Conservation (phyloP, 176 grass and related monocot genomes). For the Aegilops bicornis region DNA sequence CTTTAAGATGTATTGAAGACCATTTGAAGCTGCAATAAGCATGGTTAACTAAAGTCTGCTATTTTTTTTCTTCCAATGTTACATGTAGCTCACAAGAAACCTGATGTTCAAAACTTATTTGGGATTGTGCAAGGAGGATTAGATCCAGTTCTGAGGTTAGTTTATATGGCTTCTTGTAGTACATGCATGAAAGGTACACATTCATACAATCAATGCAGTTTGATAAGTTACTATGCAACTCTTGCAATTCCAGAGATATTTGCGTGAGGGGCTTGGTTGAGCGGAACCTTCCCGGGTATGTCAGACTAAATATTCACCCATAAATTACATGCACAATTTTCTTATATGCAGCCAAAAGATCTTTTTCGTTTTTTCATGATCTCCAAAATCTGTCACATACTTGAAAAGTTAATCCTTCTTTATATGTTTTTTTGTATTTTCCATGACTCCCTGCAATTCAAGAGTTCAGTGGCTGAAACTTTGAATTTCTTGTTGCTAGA, state of each 20-base stretch:
- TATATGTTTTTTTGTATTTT: constrained; percentile 5
- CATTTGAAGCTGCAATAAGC: constrained; percentile 16
- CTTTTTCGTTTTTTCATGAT: constrained; percentile 6
- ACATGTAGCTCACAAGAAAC: constrained; percentile 92
- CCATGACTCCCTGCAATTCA: background rate
- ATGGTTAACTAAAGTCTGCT: constrained; percentile 23
- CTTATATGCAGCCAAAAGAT: background rate
- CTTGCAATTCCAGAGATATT: constrained; percentile 69
- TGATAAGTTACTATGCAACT: constrained; percentile 2
- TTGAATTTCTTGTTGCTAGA: constrained; percentile 44
- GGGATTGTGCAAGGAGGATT: constrained; percentile 99
- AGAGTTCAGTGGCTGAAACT: background rate
- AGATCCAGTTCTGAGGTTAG: constrained; percentile 90
- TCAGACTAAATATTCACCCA: background rate
- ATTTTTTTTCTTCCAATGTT: constrained; percentile 36
- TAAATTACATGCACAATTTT: background rate
- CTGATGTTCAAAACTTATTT: constrained; percentile 91
- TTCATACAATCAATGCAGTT: background rate
- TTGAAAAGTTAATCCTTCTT: background rate
- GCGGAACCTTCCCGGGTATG: constrained; percentile 92
- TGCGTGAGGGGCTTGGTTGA: constrained; percentile 84
- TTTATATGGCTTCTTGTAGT: constrained; percentile 20
- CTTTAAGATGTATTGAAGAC: constrained; percentile 5
- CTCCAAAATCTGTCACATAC: constrained; percentile 2
- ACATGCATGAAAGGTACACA: constrained; percentile 4